Percentiles rank a stretch among this genome's conserved stretches.
Evolutionary conservation across 2,329 filamentous ascomycete genomes (phyloP).

Genomic region (Truncatella angustata): DNA sequence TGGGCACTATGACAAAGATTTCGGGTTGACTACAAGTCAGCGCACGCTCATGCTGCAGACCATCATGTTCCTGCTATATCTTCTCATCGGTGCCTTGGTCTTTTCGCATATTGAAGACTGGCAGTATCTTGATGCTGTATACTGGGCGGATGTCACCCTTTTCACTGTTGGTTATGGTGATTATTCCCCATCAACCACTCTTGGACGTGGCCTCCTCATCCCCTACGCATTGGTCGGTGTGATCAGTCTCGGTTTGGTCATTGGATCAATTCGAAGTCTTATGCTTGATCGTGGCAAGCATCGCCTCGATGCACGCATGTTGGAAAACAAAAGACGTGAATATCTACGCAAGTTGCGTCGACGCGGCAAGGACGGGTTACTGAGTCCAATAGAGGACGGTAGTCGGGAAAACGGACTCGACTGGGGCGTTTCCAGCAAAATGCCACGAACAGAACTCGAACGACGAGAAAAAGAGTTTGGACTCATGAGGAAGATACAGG

Average conservation of each 20-base stretch:
- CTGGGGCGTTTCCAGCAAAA: constrained; percentile 14
- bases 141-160: constrained; percentile 73
- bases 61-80: constrained; percentile 78
- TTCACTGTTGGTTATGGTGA: constrained; percentile 67
- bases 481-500: constrained; percentile 79
- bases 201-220: constrained; percentile 71
- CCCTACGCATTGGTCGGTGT: constrained; percentile 83
- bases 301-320: constrained; percentile 54
- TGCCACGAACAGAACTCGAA: constrained; percentile 45
- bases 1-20: constrained; percentile 73
- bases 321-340: constrained; percentile 56
- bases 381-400: constrained; percentile 44
- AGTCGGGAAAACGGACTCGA: constrained; percentile 15
- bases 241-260: constrained; percentile 77
- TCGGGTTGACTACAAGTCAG: constrained; percentile 75
- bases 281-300: constrained; percentile 57
- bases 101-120: constrained; percentile 73
- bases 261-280: constrained; percentile 72
- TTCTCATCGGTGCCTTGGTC: constrained; percentile 73
- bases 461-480: constrained; percentile 70
- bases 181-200: constrained; percentile 41
- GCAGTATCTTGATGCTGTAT: constrained; percentile 74
- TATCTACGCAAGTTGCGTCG: constrained; percentile 44
- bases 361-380: constrained; percentile 44
- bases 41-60: constrained; percentile 89